A percentile compares a stretch with the other conserved stretches of the same genome.
Evolutionary conservation across 305 asterid genomes (phyloP).

Genomic region (Fraxinus angustifolia): DNA sequence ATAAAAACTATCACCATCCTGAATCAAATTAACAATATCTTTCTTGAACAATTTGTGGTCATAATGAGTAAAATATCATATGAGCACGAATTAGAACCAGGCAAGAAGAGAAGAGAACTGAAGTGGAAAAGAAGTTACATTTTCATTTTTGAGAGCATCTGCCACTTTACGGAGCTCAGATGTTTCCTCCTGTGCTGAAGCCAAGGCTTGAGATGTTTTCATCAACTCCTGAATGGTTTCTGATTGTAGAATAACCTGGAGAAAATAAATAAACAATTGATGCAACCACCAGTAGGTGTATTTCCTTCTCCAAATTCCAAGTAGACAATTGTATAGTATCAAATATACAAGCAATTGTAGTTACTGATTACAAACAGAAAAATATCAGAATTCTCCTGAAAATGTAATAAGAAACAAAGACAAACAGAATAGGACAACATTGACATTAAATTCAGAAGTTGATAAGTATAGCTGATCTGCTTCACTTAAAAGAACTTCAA

Average conservation of each 20-base stretch:
- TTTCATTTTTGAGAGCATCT: constrained; percentile 62
- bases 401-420: not conserved
- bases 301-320: not conserved
- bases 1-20: not conserved
- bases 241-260: constrained; percentile 83
- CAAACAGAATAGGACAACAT: not conserved
- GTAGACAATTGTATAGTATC: not conserved
- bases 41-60: not conserved
- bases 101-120: constrained; percentile 6
- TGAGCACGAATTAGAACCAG: not conserved
- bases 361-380: not conserved
- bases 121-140: constrained; percentile 36
- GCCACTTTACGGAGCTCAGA: constrained; percentile 65
- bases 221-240: constrained; percentile 96
- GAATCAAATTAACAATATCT: not conserved
- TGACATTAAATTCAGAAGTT: not conserved
- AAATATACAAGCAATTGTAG: not conserved
- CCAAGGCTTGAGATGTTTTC: constrained; percentile 77
- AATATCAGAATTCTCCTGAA: not conserved
- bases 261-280: constrained; percentile 6
- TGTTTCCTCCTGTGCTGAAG: constrained; percentile 60
- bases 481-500: not conserved
- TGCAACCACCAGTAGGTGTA: not conserved
- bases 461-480: not conserved
- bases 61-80: not conserved